A percentile compares a stretch with the other conserved stretches of the same genome.
Evolutionary conservation across 2,329 filamentous ascomycete species (phyloP).

Genomic region (Epichloe glyceriae): DNA sequence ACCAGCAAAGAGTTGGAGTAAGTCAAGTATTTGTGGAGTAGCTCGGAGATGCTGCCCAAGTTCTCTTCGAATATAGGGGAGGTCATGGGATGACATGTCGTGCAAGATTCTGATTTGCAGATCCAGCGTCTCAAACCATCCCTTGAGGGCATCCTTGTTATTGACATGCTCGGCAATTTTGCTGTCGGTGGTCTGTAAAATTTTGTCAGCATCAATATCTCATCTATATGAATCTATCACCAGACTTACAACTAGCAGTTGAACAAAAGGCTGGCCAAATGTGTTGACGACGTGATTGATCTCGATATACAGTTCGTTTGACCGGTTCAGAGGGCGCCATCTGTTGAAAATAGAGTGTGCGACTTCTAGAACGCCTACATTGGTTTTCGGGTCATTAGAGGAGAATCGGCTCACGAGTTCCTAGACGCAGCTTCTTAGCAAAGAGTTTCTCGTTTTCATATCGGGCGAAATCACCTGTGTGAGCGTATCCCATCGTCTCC

Average conservation of each 20-base stretch:
- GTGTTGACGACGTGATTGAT: slow-evolving; percentile 88
- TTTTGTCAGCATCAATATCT: slow-evolving; percentile 1
- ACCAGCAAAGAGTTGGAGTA: slow-evolving; percentile 76
- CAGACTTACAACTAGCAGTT: slow-evolving; percentile 54
- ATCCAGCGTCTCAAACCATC: slow-evolving; percentile 75
- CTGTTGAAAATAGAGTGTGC: slow-evolving; percentile 96
- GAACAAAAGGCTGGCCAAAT: slow-evolving; percentile 74
- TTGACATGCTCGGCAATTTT: slow-evolving; percentile 62
- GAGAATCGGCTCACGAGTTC: slow-evolving; percentile 85
- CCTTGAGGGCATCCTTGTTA: slow-evolving; percentile 61
- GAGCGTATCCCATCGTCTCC: slow-evolving; percentile 89
- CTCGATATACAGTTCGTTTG: slow-evolving; percentile 84
- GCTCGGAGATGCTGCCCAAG: slow-evolving; percentile 57
- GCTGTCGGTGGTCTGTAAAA: slow-evolving; percentile 47
- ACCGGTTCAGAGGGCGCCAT: slow-evolving; percentile 89
- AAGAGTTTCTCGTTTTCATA: neutral
- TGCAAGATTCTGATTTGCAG: slow-evolving; percentile 85
- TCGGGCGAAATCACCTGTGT: slow-evolving; percentile 48
- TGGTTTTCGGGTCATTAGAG: slow-evolving; percentile 66
- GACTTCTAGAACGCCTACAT: slow-evolving; percentile 90
- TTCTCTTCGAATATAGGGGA: slow-evolving; percentile 88
- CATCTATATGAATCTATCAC: slow-evolving; percentile 2
- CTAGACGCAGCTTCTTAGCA: slow-evolving; percentile 23
- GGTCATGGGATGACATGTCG: slow-evolving; percentile 93
- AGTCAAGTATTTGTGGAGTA: slow-evolving; percentile 85